phyloP scores from a whole-genome alignment of 164 flowering plant genomes.

The Nymphaea thermarum region DNA sequence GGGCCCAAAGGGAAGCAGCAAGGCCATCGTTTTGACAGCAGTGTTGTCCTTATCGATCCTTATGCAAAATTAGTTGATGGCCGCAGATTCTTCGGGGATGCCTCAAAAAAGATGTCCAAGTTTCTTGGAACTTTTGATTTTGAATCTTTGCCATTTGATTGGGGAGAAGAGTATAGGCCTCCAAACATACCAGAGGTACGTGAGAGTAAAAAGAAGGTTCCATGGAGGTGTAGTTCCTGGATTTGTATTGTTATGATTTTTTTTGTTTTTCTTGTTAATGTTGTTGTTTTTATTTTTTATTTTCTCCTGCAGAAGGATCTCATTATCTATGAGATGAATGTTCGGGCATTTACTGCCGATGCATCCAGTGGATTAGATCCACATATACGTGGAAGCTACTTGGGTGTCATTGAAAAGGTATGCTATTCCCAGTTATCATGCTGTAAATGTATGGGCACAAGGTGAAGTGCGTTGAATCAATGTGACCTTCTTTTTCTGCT shows the following conservation, averaged over 20 bases:
- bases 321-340: slow-evolving; percentile 95
- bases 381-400: slow-evolving; percentile 69
- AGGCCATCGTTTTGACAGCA: slow-evolving; percentile 88
- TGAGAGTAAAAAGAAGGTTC: no score
- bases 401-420: slow-evolving; percentile 93
- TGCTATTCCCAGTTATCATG: no score
- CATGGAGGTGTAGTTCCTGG: no score
- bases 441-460: no score
- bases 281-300: background rate
- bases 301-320: slow-evolving; percentile 71
- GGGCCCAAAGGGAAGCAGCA: slow-evolving; percentile 76
- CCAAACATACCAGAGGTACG: slow-evolving; percentile 90
- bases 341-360: slow-evolving; percentile 87
- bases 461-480: no score
- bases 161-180: slow-evolving; percentile 70
- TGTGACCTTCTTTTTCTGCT: no score
- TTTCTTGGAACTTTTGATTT: slow-evolving; percentile 86
- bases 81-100: slow-evolving; percentile 69
- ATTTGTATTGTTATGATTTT: background rate
- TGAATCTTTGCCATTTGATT: slow-evolving; percentile 59
- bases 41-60: slow-evolving; percentile 69
- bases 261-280: background rate
- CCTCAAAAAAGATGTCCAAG: slow-evolving; percentile 33
- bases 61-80: slow-evolving; percentile 90
- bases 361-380: slow-evolving; percentile 74